Evolutionary conservation across 2,329 filamentous ascomycete species (phyloP).

Genomic region (Dothideomycetes sp.): DNA sequence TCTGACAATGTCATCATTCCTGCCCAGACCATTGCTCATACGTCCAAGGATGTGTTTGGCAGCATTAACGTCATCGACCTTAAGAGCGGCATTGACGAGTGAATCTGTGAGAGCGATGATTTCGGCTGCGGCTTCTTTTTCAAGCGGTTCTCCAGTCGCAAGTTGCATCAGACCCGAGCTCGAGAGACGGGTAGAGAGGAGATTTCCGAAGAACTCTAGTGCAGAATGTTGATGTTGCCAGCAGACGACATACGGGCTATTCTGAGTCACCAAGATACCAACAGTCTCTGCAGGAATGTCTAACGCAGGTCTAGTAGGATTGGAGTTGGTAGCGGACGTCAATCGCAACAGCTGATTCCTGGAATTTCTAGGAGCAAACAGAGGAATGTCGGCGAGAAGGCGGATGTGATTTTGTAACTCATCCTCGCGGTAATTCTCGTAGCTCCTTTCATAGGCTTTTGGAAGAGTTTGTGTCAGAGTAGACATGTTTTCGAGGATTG

Average conservation of each 20-base stretch:
- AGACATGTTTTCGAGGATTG: slow-evolving; percentile 58
- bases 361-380: slow-evolving; percentile 45
- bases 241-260: slow-evolving; percentile 63
- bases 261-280: slow-evolving; percentile 68
- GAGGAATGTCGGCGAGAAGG: slow-evolving; percentile 53
- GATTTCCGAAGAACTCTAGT: slow-evolving; percentile 68
- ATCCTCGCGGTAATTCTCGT: slow-evolving; percentile 72
- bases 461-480: slow-evolving; percentile 74
- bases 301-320: slow-evolving; percentile 37
- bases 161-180: slow-evolving; percentile 43
- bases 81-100: slow-evolving; percentile 43
- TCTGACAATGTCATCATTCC: slow-evolving; percentile 63
- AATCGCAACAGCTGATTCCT: slow-evolving; percentile 4
- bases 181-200: slow-evolving; percentile 57
- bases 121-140: slow-evolving; percentile 58
- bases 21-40: slow-evolving; percentile 41
- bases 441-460: slow-evolving; percentile 55
- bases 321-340: slow-evolving; percentile 3
- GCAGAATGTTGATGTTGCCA: slow-evolving; percentile 71
- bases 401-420: slow-evolving; percentile 73
- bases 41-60: slow-evolving; percentile 40
- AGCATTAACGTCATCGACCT: slow-evolving; percentile 24
- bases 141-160: slow-evolving; percentile 39
- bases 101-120: slow-evolving; percentile 65
- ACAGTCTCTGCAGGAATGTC: slow-evolving; percentile 56